Conservation (phyloP, 306 rosid genomes). For the Spatholobus suberectus region DNA sequence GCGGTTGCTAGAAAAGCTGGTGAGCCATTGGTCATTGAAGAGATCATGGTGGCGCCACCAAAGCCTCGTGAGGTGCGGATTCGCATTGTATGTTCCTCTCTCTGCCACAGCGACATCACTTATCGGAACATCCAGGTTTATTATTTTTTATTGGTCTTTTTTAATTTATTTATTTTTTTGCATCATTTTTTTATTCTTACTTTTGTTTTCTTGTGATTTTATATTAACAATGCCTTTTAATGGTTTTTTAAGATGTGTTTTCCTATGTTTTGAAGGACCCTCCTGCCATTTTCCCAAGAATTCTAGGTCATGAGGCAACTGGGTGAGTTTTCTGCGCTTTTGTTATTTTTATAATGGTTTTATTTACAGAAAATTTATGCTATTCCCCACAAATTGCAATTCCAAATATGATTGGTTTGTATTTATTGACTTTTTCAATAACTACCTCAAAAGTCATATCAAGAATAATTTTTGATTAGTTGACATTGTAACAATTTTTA, state of each 20-base stretch:
- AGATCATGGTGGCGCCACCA: slow-evolving; percentile 77
- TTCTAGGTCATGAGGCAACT: slow-evolving; percentile 84
- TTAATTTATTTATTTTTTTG: background rate
- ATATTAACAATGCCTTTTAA: background rate
- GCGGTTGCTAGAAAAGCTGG: slow-evolving; percentile 70
- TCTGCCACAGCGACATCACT: slow-evolving; percentile 71
- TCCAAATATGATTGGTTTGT: background rate
- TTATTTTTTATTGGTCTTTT: background rate
- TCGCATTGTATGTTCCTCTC: slow-evolving; percentile 73
- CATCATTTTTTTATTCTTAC: background rate
- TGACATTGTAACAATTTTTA: too few species aligned
- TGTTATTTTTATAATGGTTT: background rate
- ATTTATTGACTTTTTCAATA: too few species aligned
- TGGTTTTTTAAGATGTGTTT: background rate
- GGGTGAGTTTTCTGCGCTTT: slow-evolving; percentile 56
- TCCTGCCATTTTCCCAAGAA: slow-evolving; percentile 69
- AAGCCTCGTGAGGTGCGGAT: slow-evolving; percentile 69
- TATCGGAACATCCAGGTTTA: slow-evolving; percentile 71
- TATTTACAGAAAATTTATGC: background rate
- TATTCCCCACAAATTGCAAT: background rate
- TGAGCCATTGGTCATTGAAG: slow-evolving; percentile 72
- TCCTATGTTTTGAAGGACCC: slow-evolving; percentile 53
- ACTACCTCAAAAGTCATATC: too few species aligned
- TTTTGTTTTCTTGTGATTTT: background rate
- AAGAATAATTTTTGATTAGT: too few species aligned